Base-by-base conservation (phyloP, 2,329 filamentous ascomycete species). In the Hortaea werneckii region DNA sequence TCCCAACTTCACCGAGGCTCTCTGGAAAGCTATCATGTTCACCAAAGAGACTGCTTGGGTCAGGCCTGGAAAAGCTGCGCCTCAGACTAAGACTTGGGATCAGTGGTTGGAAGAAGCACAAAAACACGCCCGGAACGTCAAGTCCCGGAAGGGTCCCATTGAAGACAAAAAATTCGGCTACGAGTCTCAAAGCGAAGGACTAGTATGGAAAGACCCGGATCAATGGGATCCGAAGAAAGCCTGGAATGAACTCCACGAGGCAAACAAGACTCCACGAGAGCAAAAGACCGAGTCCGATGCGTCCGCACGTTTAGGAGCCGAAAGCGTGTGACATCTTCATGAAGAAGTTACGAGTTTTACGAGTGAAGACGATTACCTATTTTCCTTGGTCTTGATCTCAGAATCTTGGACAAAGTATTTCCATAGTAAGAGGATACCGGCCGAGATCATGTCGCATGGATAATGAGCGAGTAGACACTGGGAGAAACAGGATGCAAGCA, bases 21-120 rank as follows among this genome's bases (percentile, higher is more conserved):
- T 75, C 0, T 75, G 69, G 68, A 72, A 69, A 50, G 67, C 67
- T 1, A 72, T 75, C 28, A 60, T 71, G 0, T 62, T 73, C 6
- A 69, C 67, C 3, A 67, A 70, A 41, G 63, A 59, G 12, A 66
- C 57, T 0, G 57, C 61, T 2, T 75, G 72, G 72, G 65, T 72
- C 2, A 53, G 54, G 13, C 46, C 40, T n/a, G 51, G 48, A 26
- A 35, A 37, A 2, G 54, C 57, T 5, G 52, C 54, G 11, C 57
- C 57, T 0, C 35, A 44, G 10, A 56, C 57, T 1, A 12, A 41
- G 9, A 46, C 51, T 2, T 61, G 58, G 58, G 47, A 55, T 11
- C 38, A 48, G 4, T 61, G 58, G 58, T 45, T 58, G 10, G n/a
- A 40, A 7, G 47, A 58, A 29, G 56, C 54, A 4, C 42, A 45